These are phyloP conservation scores for Stephania cephalantha DNA, from an alignment of 164 flowering plant genomes.

Conservation along the genomic window DNA sequence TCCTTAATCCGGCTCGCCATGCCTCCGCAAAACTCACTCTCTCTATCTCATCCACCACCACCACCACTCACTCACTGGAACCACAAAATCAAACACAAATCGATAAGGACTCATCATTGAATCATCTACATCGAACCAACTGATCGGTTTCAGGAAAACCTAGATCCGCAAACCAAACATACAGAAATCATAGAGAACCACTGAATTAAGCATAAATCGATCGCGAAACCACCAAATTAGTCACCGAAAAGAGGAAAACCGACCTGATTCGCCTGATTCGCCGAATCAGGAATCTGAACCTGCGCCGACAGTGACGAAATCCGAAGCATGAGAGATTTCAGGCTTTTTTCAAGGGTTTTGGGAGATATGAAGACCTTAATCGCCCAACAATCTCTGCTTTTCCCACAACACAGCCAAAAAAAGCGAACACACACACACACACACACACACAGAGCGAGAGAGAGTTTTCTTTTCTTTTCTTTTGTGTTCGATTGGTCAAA, in stretches of 20 bases:
- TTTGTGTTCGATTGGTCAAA: background rate
- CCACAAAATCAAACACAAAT: background rate
- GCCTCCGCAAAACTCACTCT: background rate
- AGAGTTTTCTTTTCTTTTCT: background rate
- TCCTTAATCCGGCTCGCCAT: conserved; percentile 87
- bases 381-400: conserved; percentile 8
- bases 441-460: background rate
- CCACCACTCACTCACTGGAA: background rate
- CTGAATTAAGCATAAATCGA: background rate
- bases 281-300: conserved; percentile 4
- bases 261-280: background rate
- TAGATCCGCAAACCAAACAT: conserved; percentile 3
- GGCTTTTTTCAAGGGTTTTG: conserved; percentile 4
- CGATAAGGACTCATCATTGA: background rate
- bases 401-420: background rate
- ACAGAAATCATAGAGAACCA: background rate
- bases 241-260: background rate
- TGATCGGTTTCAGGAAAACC: background rate
- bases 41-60: conserved; percentile 5
- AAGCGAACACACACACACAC: background rate
- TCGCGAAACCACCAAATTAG: background rate
- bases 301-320: conserved; percentile 12
- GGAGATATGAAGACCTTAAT: conserved; percentile 3
- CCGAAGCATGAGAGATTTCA: conserved; percentile 3
- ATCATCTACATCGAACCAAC: background rate